Evolutionary conservation across 257 asterid species (phyloP), one percentile per base, ranked within the genome.

Genomic region (Orobanche coerulescens): DNA sequence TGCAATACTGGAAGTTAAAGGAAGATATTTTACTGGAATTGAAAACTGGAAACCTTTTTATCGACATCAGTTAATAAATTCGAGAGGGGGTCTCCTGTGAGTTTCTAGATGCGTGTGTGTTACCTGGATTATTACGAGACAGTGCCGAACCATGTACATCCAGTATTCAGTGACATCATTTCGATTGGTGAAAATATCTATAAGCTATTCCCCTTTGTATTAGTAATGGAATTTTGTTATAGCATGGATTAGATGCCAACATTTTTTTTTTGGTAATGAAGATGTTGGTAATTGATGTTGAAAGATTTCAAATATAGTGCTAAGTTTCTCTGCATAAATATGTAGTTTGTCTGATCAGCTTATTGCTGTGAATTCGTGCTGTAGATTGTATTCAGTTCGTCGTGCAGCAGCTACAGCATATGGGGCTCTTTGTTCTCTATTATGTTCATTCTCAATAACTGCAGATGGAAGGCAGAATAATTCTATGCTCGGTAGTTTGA

Each of bases 391-490:
- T 72, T 73, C 81, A 36, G 97, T 92, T 72, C 87, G 97, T 37
- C 94, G 78, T 75, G 89, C 95, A 55, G 94, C 97, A 31, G 94
- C 95, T 64, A 81, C 84, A 58, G 95, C 94, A 36, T 88, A 88
- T 71, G 97, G 97, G 57, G 97, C 97, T 51, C 73, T 91, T 62
- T 81, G 95, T 75, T 78, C 98, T 31, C 80, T 79, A 14, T 61
- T 88, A 64, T 82, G 95, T 72, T 82, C 92, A 49, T 72, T 82
- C 58, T 80, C 81, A 26, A 68, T 78, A 48, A 71, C 87, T 71
- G 68, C 96, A 58, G 86, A 78, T 71, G 97, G 95, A 74, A 92
- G 95, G 81, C 96, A 88, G 80, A 88, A 77, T 78, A 84, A 81
- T 73, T 86, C 64, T 22, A 62, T 92, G 60, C 85, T 84, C 65